Conservation (phyloP, 1,139 yeast genomes). For the Suhomyces terraborum region DNA sequence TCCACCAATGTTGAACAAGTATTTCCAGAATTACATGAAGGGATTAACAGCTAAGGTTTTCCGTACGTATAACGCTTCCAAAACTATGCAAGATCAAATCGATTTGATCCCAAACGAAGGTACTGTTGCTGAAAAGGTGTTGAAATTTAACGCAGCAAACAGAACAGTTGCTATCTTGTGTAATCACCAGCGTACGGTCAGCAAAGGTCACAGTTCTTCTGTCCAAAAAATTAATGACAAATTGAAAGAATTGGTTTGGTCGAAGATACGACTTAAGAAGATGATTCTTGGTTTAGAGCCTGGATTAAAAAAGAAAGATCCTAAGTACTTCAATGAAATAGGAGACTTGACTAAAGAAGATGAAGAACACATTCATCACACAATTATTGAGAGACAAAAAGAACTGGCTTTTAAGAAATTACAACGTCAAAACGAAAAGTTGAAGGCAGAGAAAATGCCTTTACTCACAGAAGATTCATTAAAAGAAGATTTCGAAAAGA, state of each 20-base stretch:
- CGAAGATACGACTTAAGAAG: constrained; percentile 69
- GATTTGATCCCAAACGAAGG: constrained; percentile 83
- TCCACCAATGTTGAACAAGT: constrained; percentile 80
- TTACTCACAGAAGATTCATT: constrained; percentile 56
- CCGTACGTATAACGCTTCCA: constrained; percentile 96
- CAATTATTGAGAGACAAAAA: constrained; percentile 58
- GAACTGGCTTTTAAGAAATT: constrained; percentile 68
- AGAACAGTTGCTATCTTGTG: constrained; percentile 93
- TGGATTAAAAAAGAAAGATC: constrained; percentile 50
- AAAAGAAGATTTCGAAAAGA: constrained; percentile 58
- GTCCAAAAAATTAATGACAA: constrained; percentile 78
- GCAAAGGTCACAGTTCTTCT: constrained; percentile 78
- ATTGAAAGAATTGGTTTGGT: constrained; percentile 82
- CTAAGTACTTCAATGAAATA: constrained; percentile 65
- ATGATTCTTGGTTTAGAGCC: constrained; percentile 71
- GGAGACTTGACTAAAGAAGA: constrained; percentile 72
- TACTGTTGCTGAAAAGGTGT: constrained; percentile 82
- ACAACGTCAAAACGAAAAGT: constrained; percentile 75
- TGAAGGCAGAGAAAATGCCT: constrained; percentile 56
- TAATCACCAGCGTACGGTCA: constrained; percentile 94
- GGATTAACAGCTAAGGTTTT: constrained; percentile 96
- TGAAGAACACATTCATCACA: constrained; percentile 56
- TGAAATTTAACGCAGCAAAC: constrained; percentile 90
- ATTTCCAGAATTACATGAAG: constrained; percentile 85
- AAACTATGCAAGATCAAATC: constrained; percentile 93